Base-by-base conservation (phyloP, 768 basidiomycete genomes). In the Mycena vitilis region DNA sequence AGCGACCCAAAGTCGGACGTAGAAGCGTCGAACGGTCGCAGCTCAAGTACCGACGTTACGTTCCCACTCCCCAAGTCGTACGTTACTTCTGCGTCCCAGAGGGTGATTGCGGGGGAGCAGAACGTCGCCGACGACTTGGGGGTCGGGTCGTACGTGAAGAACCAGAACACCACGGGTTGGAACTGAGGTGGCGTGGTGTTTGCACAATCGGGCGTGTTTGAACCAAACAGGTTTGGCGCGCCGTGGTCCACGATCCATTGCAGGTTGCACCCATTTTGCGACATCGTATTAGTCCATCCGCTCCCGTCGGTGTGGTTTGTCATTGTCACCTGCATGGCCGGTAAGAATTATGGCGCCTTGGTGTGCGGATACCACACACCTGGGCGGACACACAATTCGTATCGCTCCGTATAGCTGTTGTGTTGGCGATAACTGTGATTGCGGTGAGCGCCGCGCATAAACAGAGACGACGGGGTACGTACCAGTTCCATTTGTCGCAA, bases 111-210 rank as follows among this genome's bases (percentile, higher is more conserved):
- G 0, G 87, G 87, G 34, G 69, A 79, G 75, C 88, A 89, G 57
- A 86, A 78, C 8, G 85, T 83, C 8, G 85, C 84, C 30, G 85
- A 82, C 4, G 84, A 80, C 58, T 67, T 71, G 1, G 82, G 73
- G 34, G 71, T 54, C 18, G 85, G 82, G 25, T 76, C 76, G 74
- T 80, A 84, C 52, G 79, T 79, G 75, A 88, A 88, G 74, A 87
- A 86, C 88, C 87, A 89, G 73, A 88, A 87, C 23, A 87, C 78
- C 20, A 86, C 80, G 0, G 88, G 87, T 18, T 76, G 80, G 47
- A 86, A 86, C 49, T 83, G 77, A 13, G 76, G 71, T 4, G 79
- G 77, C 11, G 74, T 48, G 4, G 30, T 65, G 34, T 72, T 49
- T 22, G 48, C 73, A 52, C 83, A 84, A 25, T 56, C 68, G 3